Conservation (phyloP, 164 flowering plant genomes). For the Sextonia rubra region DNA sequence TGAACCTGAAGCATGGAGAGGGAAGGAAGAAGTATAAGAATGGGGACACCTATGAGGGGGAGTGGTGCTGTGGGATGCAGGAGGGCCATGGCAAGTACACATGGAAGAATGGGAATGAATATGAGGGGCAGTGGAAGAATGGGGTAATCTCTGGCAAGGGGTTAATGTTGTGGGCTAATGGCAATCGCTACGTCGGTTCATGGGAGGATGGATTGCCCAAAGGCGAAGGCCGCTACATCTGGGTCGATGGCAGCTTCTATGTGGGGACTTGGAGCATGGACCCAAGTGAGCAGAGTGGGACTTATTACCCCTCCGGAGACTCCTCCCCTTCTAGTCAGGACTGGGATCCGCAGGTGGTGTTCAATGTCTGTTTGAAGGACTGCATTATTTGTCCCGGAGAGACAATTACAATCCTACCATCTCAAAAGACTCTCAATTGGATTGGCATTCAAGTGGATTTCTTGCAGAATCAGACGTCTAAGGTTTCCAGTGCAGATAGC, state of each 20-base stretch:
- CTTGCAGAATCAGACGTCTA: conserved; percentile 42
- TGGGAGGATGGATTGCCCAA: conserved; percentile 73
- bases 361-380: conserved; percentile 36
- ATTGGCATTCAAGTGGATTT: conserved; percentile 12
- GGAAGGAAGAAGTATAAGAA: conserved; percentile 55
- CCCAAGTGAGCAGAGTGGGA: conserved; percentile 53
- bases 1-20: conserved; percentile 69
- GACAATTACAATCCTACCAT: conserved; percentile 65
- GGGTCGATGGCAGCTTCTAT: conserved; percentile 66
- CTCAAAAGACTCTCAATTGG: conserved; percentile 54
- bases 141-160: conserved; percentile 56
- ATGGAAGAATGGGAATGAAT: conserved; percentile 60
- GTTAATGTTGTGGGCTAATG: conserved; percentile 49
- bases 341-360: conserved; percentile 77
- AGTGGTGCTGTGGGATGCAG: conserved; percentile 67
- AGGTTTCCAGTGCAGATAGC: conserved; percentile 18
- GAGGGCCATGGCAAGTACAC: conserved; percentile 75
- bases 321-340: conserved; percentile 24
- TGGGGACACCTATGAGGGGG: conserved; percentile 81
- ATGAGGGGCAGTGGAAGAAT: conserved; percentile 57
- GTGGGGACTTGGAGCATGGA: conserved; percentile 69
- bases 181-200: conserved; percentile 56
- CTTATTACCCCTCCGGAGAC: conserved; percentile 47
- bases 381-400: conserved; percentile 54
- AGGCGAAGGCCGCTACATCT: conserved; percentile 56